Evolutionary conservation across 75 land plant species (phyloP).

Genomic region (Sequoia sempervirens): DNA sequence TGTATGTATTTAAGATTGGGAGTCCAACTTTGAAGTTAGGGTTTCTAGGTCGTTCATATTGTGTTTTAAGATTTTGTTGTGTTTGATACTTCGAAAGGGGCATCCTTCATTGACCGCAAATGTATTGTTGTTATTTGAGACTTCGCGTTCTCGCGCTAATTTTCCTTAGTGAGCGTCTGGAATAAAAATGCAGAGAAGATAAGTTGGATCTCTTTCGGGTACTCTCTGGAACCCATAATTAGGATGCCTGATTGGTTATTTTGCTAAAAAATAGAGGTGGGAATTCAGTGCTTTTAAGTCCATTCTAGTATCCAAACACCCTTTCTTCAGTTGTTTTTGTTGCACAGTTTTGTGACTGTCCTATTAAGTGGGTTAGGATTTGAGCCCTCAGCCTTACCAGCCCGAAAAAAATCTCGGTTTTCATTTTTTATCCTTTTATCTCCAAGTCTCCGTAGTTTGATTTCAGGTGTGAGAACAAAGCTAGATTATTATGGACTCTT

Average conservation of each 20-base stretch:
- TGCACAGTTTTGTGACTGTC: not conserved
- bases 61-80: not conserved
- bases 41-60: not conserved
- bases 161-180: no score
- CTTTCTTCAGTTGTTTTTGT: not conserved
- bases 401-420: not conserved
- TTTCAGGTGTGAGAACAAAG: no score
- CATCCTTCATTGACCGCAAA: no score
- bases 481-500: not conserved
- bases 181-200: no score
- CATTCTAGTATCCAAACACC: not conserved
- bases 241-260: not conserved
- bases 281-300: not conserved
- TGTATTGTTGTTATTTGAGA: no score
- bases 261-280: not conserved
- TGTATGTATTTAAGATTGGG: no score
- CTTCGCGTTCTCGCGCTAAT: no score
- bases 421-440: not conserved
- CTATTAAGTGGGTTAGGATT: not conserved
- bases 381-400: not conserved
- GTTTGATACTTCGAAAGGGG: no score
- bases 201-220: not conserved
- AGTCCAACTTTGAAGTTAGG: no score
- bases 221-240: not conserved
- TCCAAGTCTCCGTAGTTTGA: not conserved